Percentiles rank a stretch among this genome's conserved stretches.
phyloP scores from a whole-genome alignment of 129 eudicot genomes.

The Solidago caesia region DNA sequence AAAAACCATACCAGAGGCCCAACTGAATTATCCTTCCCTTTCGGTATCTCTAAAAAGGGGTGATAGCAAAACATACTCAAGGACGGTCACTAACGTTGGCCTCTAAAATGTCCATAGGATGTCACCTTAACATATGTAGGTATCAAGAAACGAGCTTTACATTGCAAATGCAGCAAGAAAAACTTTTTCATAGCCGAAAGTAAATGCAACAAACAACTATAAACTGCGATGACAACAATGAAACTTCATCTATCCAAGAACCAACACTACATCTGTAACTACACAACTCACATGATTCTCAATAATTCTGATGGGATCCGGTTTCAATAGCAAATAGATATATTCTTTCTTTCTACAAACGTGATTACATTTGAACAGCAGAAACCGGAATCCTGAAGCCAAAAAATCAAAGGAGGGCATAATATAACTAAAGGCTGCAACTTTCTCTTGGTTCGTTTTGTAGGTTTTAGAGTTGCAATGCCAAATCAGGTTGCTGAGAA shows the following conservation, averaged over 20 bases:
- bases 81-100: too few relatives aligned
- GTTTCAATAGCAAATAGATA: neutral
- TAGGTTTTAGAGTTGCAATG: constrained; percentile 67
- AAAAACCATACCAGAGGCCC: too few relatives aligned
- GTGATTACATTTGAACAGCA: neutral
- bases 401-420: too few relatives aligned
- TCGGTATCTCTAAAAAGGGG: too few relatives aligned
- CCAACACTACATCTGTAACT: neutral
- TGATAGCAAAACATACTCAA: too few relatives aligned
- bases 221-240: constrained; percentile 2
- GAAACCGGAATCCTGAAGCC: neutral
- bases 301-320: neutral
- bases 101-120: too few relatives aligned
- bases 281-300: neutral
- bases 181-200: neutral
- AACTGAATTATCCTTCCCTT: too few relatives aligned
- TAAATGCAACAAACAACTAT: neutral
- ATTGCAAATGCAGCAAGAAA: neutral
- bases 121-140: neutral
- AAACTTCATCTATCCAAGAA: neutral
- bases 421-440: too few relatives aligned
- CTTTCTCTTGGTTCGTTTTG: neutral
- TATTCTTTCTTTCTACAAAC: neutral
- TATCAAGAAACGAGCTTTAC: neutral
- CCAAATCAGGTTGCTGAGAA: constrained; percentile 97